phyloP scores from a whole-genome alignment of 2,329 filamentous ascomycete species.

The Beauveria asiatica region DNA sequence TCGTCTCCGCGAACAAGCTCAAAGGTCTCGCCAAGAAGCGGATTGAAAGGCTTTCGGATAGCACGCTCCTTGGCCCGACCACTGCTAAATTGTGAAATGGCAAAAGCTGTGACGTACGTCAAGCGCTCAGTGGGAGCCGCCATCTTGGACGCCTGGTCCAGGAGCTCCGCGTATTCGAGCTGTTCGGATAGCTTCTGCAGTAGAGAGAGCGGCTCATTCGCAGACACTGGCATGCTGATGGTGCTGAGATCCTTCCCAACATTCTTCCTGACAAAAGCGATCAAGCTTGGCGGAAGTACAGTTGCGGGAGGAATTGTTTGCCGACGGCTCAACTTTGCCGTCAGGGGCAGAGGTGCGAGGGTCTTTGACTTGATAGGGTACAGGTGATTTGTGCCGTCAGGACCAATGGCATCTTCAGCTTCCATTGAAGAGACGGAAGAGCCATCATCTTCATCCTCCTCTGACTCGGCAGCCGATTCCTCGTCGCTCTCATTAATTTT shows the following conservation, averaged over 20 bases:
- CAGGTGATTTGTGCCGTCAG: slow-evolving; percentile 53
- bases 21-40: slow-evolving; percentile 90
- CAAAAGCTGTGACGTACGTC: slow-evolving; percentile 81
- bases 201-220: slow-evolving; percentile 85
- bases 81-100: slow-evolving; percentile 76
- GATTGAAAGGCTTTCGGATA: slow-evolving; percentile 94
- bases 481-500: slow-evolving; percentile 66
- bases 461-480: slow-evolving; percentile 45
- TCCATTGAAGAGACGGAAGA: slow-evolving; percentile 53
- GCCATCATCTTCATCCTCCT: slow-evolving; percentile 47
- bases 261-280: slow-evolving; percentile 92
- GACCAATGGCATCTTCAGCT: slow-evolving; percentile 47
- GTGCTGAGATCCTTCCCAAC: slow-evolving; percentile 96
- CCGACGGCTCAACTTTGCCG: slow-evolving; percentile 56
- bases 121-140: slow-evolving; percentile 59
- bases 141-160: slow-evolving; percentile 64
- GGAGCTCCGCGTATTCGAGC: slow-evolving; percentile 78
- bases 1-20: slow-evolving; percentile 83
- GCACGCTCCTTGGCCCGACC: slow-evolving; percentile 80
- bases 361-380: slow-evolving; percentile 72
- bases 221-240: slow-evolving; percentile 94
- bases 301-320: slow-evolving; percentile 64
- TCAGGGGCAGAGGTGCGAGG: slow-evolving; percentile 68
- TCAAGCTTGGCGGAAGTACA: slow-evolving; percentile 77
- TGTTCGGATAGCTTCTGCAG: slow-evolving; percentile 86